These are phyloP conservation scores for Moelleriella libera DNA, from an alignment of 2,329 filamentous ascomycete species.

Conservation along the genomic window DNA sequence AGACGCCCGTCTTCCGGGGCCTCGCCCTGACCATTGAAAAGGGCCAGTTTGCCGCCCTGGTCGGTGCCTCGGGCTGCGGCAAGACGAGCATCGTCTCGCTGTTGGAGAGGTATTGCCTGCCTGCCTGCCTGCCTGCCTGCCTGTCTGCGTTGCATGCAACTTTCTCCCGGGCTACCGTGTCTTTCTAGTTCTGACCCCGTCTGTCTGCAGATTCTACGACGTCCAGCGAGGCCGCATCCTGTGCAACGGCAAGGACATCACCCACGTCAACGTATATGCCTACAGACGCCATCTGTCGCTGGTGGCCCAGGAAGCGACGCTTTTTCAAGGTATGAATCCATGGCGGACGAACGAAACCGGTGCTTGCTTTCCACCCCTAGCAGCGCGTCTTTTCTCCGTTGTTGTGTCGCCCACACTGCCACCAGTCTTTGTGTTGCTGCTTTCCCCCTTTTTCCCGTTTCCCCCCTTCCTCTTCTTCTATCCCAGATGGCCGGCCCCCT, in stretches of 20 bases:
- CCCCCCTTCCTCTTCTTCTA: no score
- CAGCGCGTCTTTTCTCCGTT: no score
- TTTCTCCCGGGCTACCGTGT: no score
- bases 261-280: conserved; percentile 39
- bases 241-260: conserved; percentile 47
- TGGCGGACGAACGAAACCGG: no score
- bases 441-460: no score
- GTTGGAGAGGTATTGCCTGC: conserved; percentile 28
- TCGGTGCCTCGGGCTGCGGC: conserved; percentile 56
- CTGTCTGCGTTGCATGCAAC: no score
- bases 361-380: no score
- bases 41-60: conserved; percentile 56
- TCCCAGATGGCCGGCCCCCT: no score
- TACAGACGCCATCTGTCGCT: conserved; percentile 55
- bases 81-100: conserved; percentile 59
- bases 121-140: not conserved
- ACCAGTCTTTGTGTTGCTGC: no score
- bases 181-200: not conserved
- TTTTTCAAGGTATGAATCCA: conserved; percentile 43
- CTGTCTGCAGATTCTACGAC: conserved; percentile 49
- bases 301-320: conserved; percentile 60
- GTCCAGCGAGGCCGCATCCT: conserved; percentile 48
- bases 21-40: conserved; percentile 51
- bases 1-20: conserved; percentile 41
- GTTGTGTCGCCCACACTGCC: no score